Percentiles rank a stretch among this genome's conserved stretches.
These are phyloP conservation scores for Capronia americana DNA, from an alignment of 2,329 filamentous ascomycete genomes.

Conservation along the genomic window DNA sequence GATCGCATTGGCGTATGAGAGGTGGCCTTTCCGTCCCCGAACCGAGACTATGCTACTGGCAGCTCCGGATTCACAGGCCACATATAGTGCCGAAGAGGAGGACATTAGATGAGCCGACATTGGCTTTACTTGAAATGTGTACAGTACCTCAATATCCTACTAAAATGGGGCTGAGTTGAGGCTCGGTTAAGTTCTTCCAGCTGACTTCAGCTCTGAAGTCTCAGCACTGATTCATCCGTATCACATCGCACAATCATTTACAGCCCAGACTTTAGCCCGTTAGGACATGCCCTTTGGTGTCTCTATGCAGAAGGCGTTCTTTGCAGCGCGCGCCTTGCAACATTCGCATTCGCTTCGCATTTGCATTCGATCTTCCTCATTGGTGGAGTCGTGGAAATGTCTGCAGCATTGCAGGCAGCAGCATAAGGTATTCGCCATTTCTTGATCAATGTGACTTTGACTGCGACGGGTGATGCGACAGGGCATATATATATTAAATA, in stretches of 20 bases:
- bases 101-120: constrained; percentile 1
- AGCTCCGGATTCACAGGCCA: constrained; percentile 17
- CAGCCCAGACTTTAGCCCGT: background rate
- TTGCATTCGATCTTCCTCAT: background rate
- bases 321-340: background rate
- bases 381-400: background rate
- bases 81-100: constrained; percentile 16
- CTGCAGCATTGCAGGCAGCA: background rate
- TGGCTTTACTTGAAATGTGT: background rate
- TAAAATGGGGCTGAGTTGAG: background rate
- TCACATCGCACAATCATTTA: background rate
- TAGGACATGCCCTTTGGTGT: background rate
- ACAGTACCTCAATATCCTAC: background rate
- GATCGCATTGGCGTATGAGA: constrained; percentile 38
- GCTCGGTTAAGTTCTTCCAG: background rate
- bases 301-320: background rate
- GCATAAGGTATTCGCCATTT: background rate
- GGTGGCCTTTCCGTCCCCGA: constrained; percentile 37
- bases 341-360: background rate
- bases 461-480: background rate
- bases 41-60: constrained; percentile 30
- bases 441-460: background rate
- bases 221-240: too few species aligned
- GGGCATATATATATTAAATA: background rate
- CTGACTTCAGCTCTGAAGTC: background rate